These are phyloP conservation scores for Apiospora marii DNA, from an alignment of 2,329 filamentous ascomycete species.

Conservation along the genomic window DNA sequence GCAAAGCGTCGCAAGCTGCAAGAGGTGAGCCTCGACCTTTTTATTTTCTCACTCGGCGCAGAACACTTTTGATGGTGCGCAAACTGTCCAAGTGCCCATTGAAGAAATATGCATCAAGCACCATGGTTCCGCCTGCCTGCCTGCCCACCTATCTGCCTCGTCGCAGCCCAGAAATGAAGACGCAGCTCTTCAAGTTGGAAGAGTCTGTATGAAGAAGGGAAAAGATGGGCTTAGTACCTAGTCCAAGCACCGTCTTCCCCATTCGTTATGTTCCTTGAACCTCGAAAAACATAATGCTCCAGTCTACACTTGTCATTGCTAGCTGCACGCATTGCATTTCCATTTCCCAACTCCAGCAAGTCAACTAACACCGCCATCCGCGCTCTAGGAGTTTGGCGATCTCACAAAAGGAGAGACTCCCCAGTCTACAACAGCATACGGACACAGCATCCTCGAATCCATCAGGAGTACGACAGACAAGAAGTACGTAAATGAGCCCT, in stretches of 20 bases:
- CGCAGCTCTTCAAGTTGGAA: constrained; percentile 14
- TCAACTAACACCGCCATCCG: neutral
- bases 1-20: constrained; percentile 63
- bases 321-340: constrained; percentile 12
- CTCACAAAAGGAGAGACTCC: constrained; percentile 65
- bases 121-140: neutral
- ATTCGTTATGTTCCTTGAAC: constrained; percentile 25
- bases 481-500: constrained; percentile 62
- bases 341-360: constrained; percentile 14
- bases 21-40: constrained; percentile 50
- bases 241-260: constrained; percentile 22
- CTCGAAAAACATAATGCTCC: constrained; percentile 28
- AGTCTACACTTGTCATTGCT: neutral
- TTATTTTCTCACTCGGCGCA: constrained; percentile 4
- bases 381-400: constrained; percentile 52
- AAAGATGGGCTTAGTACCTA: constrained; percentile 16
- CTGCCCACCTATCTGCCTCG: neutral
- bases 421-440: constrained; percentile 75
- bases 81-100: neutral
- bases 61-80: neutral
- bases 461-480: constrained; percentile 83
- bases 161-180: neutral
- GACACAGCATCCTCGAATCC: constrained; percentile 76
- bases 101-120: neutral
- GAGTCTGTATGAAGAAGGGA: constrained; percentile 19